Evolutionary conservation across 108 stramenopile genomes (phyloP).

Genomic region (Craspedostauros australis): DNA sequence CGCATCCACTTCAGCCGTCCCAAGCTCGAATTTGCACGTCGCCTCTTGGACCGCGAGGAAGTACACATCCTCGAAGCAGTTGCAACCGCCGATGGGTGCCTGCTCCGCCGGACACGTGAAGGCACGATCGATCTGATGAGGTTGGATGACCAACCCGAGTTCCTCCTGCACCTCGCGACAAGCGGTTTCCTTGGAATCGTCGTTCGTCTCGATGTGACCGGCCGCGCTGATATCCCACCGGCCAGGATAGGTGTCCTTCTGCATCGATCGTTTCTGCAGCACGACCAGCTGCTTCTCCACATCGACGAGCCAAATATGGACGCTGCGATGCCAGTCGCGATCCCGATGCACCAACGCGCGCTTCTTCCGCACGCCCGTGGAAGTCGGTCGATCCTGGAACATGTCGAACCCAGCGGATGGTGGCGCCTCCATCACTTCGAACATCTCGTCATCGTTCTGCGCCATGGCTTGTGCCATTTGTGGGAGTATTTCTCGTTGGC

Average conservation of each 20-base stretch:
- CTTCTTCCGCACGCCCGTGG: constrained; percentile 8
- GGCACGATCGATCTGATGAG: constrained; percentile 8
- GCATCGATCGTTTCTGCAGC: constrained; percentile 27
- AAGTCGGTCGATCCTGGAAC: constrained; percentile 14
- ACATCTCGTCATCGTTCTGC: constrained; percentile 28
- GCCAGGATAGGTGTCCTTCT: constrained; percentile 39
- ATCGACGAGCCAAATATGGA: constrained; percentile 39
- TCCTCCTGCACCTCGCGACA: no score
- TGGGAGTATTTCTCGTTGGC: no score
- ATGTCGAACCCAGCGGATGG: constrained; percentile 25
- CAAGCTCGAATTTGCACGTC: constrained; percentile 11
- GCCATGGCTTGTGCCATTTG: no score
- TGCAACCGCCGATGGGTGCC: constrained; percentile 26
- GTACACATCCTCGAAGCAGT: constrained; percentile 41
- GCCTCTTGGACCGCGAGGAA: constrained; percentile 14
- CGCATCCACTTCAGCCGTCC: constrained; percentile 28
- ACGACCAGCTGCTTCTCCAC: background rate
- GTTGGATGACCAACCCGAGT: background rate
- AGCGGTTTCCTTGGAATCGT: no score
- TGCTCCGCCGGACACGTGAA: constrained; percentile 37
- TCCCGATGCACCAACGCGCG: constrained; percentile 12
- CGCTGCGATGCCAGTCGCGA: constrained; percentile 30
- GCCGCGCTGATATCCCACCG: constrained; percentile 38
- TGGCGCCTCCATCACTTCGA: constrained; percentile 37
- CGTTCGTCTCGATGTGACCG: constrained; percentile 29